phyloP scores from a whole-genome alignment of 139 green algal species.

The Chlorella sp. region DNA sequence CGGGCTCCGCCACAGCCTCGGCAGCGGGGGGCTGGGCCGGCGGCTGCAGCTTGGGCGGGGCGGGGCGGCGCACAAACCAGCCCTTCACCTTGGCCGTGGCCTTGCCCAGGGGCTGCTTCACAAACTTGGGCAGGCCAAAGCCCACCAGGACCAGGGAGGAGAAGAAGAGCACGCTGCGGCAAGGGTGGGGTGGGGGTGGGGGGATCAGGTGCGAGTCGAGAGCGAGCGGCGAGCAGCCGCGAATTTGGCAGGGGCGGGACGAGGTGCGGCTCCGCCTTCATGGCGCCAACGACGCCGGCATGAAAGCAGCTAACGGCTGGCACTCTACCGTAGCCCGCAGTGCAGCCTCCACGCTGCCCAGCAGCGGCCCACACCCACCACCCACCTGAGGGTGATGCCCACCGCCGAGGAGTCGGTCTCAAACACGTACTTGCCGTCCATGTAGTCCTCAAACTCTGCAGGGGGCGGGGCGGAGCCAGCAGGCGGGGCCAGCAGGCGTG shows the following conservation, averaged over 20 bases:
- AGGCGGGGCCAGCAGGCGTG: neutral
- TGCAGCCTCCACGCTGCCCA: neutral
- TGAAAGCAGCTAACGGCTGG: no score
- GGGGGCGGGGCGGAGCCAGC: no score
- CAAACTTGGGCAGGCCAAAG: conserved; percentile 10
- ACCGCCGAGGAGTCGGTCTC: neutral
- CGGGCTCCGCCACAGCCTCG: neutral
- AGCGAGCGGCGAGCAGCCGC: neutral
- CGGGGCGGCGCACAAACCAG: no score
- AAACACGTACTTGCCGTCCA: conserved; percentile 18
- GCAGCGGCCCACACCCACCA: no score
- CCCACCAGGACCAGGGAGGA: conserved; percentile 14
- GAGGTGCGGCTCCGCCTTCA: neutral
- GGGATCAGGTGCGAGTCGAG: neutral
- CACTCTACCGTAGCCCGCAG: no score
- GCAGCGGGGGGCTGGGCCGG: neutral
- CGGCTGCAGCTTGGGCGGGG: neutral
- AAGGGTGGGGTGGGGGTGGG: no score
- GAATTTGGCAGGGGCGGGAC: no score
- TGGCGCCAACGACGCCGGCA: no score
- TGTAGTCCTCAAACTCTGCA: conserved; percentile 27
- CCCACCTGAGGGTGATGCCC: conserved; percentile 8
- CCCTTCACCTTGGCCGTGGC: neutral
- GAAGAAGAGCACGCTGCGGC: neutral
- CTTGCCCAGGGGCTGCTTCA: neutral